These are phyloP conservation scores for Clohesyomyces aquaticus DNA, from an alignment of 495 filamentous ascomycete species.

Conservation along the genomic window DNA sequence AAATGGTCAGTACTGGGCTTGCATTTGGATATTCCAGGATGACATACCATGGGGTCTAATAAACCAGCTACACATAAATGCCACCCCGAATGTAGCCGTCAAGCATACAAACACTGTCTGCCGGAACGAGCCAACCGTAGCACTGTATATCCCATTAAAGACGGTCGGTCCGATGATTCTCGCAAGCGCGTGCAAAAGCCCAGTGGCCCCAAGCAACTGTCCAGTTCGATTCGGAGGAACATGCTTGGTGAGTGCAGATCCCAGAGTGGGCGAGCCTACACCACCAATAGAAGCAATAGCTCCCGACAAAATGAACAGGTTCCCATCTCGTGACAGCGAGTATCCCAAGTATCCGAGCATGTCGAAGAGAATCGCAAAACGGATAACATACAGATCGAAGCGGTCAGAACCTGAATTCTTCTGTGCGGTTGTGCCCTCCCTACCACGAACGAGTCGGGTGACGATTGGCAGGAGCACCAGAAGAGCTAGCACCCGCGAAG, in stretches of 20 bases:
- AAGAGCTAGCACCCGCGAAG: conserved; percentile 71
- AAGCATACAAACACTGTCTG: conserved; percentile 84
- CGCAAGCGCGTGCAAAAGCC: conserved; percentile 80
- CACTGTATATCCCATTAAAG: conserved; percentile 83
- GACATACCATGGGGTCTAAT: conserved; percentile 72
- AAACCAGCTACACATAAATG: conserved; percentile 67
- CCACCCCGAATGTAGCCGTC: conserved; percentile 65
- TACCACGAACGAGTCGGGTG: conserved; percentile 68
- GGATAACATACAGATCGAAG: conserved; percentile 77
- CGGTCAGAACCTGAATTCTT: conserved; percentile 71
- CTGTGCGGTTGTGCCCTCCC: conserved; percentile 42
- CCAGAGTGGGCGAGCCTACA: conserved; percentile 79
- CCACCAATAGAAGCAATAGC: conserved; percentile 76
- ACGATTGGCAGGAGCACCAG: conserved; percentile 73
- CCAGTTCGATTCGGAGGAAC: conserved; percentile 80
- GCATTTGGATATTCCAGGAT: background rate
- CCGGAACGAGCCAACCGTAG: conserved; percentile 74
- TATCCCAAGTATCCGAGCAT: conserved; percentile 76
- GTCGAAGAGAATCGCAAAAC: conserved; percentile 77
- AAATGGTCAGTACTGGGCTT: conserved; percentile 8
- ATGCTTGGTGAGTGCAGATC: conserved; percentile 85
- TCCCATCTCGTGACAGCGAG: conserved; percentile 59
- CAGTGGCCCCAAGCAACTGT: conserved; percentile 82
- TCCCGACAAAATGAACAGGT: conserved; percentile 67
- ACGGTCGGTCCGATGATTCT: conserved; percentile 76